These are phyloP conservation scores for Metarhizium sp. DNA, from an alignment of 2,329 filamentous ascomycete genomes.

Conservation along the genomic window DNA sequence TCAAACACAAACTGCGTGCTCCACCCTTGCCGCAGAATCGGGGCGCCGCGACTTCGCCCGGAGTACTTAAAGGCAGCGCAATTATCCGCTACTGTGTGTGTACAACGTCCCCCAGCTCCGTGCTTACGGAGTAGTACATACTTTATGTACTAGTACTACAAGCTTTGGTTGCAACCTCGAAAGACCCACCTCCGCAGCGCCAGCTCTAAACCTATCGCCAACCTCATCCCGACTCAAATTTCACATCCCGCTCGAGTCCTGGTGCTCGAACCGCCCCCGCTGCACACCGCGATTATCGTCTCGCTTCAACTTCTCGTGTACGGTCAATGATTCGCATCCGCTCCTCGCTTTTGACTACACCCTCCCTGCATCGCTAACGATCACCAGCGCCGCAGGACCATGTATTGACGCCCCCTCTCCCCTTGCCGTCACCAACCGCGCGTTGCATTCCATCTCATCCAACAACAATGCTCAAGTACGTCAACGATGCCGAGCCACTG, in stretches of 20 bases:
- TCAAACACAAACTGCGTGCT: too few relatives aligned
- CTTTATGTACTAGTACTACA: too few relatives aligned
- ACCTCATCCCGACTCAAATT: background rate
- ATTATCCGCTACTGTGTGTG: too few relatives aligned
- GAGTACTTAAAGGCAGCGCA: too few relatives aligned
- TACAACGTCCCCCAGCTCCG: too few relatives aligned
- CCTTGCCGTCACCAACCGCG: too few relatives aligned
- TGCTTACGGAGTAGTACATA: too few relatives aligned
- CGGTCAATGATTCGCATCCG: background rate
- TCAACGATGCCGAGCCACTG: background rate
- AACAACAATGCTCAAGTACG: constrained; percentile 11
- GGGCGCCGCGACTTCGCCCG: too few relatives aligned
- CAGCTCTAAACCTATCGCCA: background rate
- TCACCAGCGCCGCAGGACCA: background rate
- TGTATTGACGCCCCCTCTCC: background rate
- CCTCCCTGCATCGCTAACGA: background rate
- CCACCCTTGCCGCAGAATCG: too few relatives aligned
- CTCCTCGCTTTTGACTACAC: too few relatives aligned
- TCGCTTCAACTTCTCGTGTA: background rate
- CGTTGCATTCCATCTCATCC: background rate
- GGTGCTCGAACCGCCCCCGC: background rate
- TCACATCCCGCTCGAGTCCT: background rate
- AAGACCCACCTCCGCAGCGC: background rate
- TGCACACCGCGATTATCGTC: background rate
- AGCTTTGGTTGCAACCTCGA: too few relatives aligned